phyloP scores from a whole-genome alignment of 768 basidiomycete genomes.

The Macrolepiota dolichaula region DNA sequence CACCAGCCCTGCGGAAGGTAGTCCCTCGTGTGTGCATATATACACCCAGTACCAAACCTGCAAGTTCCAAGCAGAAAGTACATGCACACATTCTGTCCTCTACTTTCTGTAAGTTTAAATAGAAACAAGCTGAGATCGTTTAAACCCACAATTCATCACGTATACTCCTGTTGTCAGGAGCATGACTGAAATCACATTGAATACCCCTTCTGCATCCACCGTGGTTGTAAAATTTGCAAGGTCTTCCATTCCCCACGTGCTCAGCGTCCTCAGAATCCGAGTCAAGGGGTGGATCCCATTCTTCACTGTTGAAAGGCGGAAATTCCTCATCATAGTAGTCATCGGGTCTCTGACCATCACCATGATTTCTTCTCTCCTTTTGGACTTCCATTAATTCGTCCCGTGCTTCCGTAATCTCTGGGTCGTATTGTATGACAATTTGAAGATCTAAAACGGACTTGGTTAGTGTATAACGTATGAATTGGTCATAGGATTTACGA shows the following conservation, averaged over 20 bases:
- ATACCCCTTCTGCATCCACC: conserved; percentile 41
- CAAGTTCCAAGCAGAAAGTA: conserved; percentile 37
- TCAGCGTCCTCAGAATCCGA: conserved; percentile 55
- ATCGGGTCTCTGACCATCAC: conserved; percentile 17
- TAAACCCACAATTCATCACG: conserved; percentile 48
- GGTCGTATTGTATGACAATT: conserved; percentile 28
- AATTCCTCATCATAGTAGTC: conserved; percentile 29
- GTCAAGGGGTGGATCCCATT: conserved; percentile 34
- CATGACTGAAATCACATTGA: conserved; percentile 46
- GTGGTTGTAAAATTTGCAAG: conserved; percentile 58
- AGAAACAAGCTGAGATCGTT: not conserved
- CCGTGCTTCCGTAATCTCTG: conserved; percentile 23
- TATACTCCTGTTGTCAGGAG: conserved; percentile 52
- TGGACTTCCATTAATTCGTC: conserved; percentile 24
- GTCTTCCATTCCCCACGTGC: conserved; percentile 47
- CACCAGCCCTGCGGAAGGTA: conserved; percentile 36
- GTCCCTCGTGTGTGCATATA: conserved; percentile 38
- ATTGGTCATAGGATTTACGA: not conserved
- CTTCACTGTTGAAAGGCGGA: conserved; percentile 30
- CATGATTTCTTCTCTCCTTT: conserved; percentile 11
- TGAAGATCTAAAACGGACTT: conserved; percentile 27
- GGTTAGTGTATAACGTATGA: not conserved
- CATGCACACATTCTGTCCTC: conserved; percentile 48
- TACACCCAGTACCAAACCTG: conserved; percentile 35
- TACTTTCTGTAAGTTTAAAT: conserved; percentile 13